Evolutionary conservation across 768 basidiomycete genomes (phyloP).

Genomic region (Phlegmacium glaucopus): DNA sequence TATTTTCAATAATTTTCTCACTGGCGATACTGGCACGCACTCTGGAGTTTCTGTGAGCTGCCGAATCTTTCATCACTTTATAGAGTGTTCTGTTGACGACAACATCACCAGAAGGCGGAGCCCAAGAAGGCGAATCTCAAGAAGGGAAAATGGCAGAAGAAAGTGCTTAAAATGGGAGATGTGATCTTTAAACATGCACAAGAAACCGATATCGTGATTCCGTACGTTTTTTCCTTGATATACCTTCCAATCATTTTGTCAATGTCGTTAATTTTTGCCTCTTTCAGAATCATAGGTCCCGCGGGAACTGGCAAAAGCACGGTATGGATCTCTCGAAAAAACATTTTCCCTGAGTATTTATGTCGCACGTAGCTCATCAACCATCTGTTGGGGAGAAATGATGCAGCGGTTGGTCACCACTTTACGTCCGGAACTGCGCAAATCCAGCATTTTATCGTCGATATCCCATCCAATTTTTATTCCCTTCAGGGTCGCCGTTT

Average conservation of each 20-base stretch:
- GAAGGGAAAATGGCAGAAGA: not conserved
- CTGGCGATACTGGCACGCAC: too few relatives aligned
- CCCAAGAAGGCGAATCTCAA: too few relatives aligned
- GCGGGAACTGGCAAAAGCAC: conserved; percentile 26
- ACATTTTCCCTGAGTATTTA: not conserved
- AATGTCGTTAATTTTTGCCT: not conserved
- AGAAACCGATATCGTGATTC: not conserved
- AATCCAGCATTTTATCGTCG: conserved; percentile 7
- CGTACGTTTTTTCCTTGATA: not conserved
- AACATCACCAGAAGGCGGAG: too few relatives aligned
- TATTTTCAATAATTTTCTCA: too few relatives aligned
- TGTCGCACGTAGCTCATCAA: conserved; percentile 18
- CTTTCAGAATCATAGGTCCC: conserved; percentile 22
- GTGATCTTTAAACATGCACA: not conserved
- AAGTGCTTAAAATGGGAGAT: not conserved
- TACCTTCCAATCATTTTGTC: not conserved
- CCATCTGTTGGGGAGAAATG: conserved; percentile 5
- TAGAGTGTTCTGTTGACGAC: too few relatives aligned
- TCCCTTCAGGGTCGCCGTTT: conserved; percentile 5
- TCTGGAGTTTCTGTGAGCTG: too few relatives aligned
- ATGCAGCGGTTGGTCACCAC: conserved; percentile 13
- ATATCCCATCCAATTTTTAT: not conserved
- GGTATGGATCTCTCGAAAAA: conserved; percentile 7
- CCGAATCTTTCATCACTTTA: too few relatives aligned
- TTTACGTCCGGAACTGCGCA: conserved; percentile 17